Conservation (phyloP, 257 asterid species). For the Apocynum venetum region DNA sequence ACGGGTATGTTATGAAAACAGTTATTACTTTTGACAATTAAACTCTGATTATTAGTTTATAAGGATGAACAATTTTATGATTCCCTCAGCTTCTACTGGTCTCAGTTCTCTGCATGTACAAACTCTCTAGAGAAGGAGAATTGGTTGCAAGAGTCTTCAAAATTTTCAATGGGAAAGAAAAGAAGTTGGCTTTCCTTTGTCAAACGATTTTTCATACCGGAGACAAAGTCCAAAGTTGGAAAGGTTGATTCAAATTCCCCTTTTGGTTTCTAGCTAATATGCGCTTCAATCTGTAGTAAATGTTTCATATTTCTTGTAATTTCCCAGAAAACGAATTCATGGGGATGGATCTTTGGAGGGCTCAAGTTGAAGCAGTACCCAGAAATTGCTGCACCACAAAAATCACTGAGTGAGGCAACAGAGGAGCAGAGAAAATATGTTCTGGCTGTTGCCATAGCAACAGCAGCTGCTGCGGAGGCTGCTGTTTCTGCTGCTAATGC, state of each 20-base stretch:
- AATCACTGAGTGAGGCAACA: constrained; percentile 45
- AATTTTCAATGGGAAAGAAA: constrained; percentile 59
- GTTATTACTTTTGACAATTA: neutral
- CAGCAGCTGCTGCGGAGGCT: constrained; percentile 89
- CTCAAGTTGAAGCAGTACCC: constrained; percentile 45
- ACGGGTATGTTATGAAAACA: neutral
- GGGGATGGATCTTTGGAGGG: constrained; percentile 56
- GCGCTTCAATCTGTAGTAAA: neutral
- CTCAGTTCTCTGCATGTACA: constrained; percentile 1
- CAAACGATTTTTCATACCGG: constrained; percentile 56
- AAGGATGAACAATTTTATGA: neutral
- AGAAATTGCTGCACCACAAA: constrained; percentile 52
- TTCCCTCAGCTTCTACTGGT: neutral
- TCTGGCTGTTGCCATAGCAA: constrained; percentile 67
- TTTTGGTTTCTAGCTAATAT: constrained; percentile 10
- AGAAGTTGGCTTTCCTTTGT: constrained; percentile 66
- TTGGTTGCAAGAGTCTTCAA: neutral
- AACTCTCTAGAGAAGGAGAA: neutral
- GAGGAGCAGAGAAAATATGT: constrained; percentile 68
- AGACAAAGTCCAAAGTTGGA: constrained; percentile 49
- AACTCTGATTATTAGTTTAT: neutral
- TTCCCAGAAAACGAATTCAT: constrained; percentile 47
- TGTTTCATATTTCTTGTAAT: neutral
- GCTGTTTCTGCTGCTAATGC: constrained; percentile 92
- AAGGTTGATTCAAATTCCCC: constrained; percentile 36